phyloP scores from a whole-genome alignment of 352 stramenopile genomes.

The Pythium graminicola region DNA sequence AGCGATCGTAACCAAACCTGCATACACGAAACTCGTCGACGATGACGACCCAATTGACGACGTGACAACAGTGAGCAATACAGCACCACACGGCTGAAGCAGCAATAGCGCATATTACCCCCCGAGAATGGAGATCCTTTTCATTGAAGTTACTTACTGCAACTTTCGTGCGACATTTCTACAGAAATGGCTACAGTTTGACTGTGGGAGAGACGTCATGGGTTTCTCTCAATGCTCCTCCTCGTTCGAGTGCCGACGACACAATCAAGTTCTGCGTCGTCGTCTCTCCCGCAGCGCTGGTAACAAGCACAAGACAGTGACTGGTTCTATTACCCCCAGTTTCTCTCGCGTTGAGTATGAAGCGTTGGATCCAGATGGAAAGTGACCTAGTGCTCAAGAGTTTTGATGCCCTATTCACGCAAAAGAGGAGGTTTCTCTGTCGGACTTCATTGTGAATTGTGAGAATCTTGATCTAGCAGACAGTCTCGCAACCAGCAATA shows the following conservation, averaged over 20 bases:
- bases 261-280: not conserved
- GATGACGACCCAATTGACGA: too few species aligned
- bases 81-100: too few species aligned
- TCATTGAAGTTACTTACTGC: not conserved
- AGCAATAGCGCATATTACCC: too few species aligned
- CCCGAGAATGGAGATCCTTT: too few species aligned
- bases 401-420: not conserved
- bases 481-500: not conserved
- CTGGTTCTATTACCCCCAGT: not conserved
- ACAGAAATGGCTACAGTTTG: not conserved
- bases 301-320: conserved; percentile 4
- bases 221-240: not conserved
- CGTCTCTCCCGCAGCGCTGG: conserved; percentile 10
- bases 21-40: conserved; percentile 4
- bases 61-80: too few species aligned
- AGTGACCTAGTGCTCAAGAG: not conserved
- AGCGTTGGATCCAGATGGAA: not conserved
- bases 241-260: not conserved
- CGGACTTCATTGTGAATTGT: too few species aligned
- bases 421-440: not conserved
- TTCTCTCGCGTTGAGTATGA: conserved; percentile 2
- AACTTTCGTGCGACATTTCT: conserved; percentile 4
- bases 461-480: too few species aligned
- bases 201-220: not conserved
- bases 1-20: not conserved